Evolutionary conservation across 257 asterid genomes (phyloP).

Genomic region (Linderniella brevidens): DNA sequence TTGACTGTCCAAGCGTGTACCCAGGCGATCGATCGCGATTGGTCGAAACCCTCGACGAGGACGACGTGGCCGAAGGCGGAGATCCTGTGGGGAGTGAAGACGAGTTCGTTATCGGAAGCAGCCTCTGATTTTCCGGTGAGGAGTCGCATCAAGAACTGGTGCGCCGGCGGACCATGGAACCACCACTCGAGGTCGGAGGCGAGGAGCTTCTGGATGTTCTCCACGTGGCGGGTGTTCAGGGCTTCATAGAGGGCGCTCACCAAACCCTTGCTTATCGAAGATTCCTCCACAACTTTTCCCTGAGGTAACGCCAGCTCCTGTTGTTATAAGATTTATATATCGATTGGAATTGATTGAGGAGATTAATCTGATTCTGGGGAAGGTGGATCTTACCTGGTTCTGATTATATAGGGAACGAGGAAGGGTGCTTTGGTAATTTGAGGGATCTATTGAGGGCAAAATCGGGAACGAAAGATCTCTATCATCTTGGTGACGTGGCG

Average conservation of each 20-base stretch:
- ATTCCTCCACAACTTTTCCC: conserved; percentile 72
- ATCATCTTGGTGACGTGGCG: no score
- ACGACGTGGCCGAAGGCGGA: conserved; percentile 72
- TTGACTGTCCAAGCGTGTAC: conserved; percentile 98
- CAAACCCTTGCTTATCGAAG: conserved; percentile 52
- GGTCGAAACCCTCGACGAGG: conserved; percentile 73
- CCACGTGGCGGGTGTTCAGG: conserved; percentile 62
- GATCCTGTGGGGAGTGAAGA: conserved; percentile 48
- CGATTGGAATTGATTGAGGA: no score
- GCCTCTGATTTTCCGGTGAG: conserved; percentile 57
- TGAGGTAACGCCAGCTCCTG: conserved; percentile 70
- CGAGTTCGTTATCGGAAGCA: conserved; percentile 15
- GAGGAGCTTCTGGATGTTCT: conserved; percentile 50
- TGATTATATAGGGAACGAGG: no score
- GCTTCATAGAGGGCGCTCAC: conserved; percentile 99
- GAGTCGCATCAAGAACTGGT: conserved; percentile 93
- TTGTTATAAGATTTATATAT: no score
- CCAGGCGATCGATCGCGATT: conserved; percentile 54
- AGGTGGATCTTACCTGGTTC: no score
- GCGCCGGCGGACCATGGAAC: conserved; percentile 98
- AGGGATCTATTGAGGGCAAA: no score
- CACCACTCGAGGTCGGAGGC: conserved; percentile 99
- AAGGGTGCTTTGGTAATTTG: no score
- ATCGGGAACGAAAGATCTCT: no score
- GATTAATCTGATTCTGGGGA: no score